A percentile compares a stretch with the other conserved stretches of the same genome.
Conservation (phyloP, 805 yeast genomes). For the Naumovozyma castellii region DNA sequence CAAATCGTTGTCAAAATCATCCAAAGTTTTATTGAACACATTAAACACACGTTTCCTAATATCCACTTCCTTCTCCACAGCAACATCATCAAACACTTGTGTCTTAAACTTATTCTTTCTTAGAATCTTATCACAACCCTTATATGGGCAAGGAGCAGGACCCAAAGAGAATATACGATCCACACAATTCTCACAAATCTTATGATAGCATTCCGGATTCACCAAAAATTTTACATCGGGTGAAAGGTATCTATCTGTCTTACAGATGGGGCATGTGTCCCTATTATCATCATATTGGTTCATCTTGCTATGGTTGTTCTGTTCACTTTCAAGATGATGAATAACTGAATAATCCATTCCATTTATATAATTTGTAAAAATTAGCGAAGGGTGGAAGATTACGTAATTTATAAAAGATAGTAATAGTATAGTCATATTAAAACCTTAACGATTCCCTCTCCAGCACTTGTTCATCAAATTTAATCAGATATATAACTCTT, state of each 20-base stretch:
- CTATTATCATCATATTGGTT: conserved; percentile 36
- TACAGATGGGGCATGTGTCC: conserved; percentile 96
- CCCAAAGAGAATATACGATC: conserved; percentile 90
- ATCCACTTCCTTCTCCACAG: conserved; percentile 87
- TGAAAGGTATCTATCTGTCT: conserved; percentile 85
- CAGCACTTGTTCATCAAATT: conserved; percentile 52
- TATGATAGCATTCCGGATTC: conserved; percentile 96
- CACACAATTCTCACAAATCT: conserved; percentile 93
- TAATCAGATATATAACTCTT: conserved; percentile 66
- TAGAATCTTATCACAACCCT: conserved; percentile 76
- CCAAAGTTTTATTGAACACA: conserved; percentile 71
- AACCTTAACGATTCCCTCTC: conserved; percentile 44
- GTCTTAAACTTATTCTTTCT: conserved; percentile 85
- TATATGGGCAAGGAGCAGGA: conserved; percentile 95
- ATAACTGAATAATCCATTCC: too few species aligned
- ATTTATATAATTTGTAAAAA: too few species aligned
- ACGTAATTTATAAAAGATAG: too few species aligned
- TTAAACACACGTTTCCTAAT: conserved; percentile 67
- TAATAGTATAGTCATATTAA: too few species aligned
- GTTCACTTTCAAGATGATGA: too few species aligned
- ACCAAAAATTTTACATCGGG: conserved; percentile 89
- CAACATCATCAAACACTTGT: conserved; percentile 85
- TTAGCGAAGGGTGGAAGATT: too few species aligned
- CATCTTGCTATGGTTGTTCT: too few species aligned
- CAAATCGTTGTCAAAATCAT: conserved; percentile 51